Evolutionary conservation across 805 yeast genomes (phyloP).

Genomic region (Lachancea kluyveri): DNA sequence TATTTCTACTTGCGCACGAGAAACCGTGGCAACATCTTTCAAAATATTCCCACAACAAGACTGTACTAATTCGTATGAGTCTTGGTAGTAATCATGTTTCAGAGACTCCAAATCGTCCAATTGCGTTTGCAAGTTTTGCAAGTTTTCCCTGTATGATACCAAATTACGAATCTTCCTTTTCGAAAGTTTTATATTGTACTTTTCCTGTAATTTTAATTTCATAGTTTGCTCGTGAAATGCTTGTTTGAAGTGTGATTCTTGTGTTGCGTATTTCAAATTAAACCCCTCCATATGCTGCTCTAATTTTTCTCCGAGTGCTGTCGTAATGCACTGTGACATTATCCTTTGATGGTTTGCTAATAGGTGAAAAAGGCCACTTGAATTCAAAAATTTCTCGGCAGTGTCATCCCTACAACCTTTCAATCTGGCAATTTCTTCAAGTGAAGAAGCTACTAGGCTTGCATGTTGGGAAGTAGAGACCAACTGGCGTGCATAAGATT

Average conservation of each 20-base stretch:
- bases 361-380: slow-evolving; percentile 72
- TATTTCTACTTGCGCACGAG: slow-evolving; percentile 75
- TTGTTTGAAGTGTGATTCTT: slow-evolving; percentile 48
- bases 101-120: slow-evolving; percentile 73
- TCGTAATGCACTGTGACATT: slow-evolving; percentile 49
- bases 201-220: slow-evolving; percentile 53
- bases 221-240: slow-evolving; percentile 47
- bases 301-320: slow-evolving; percentile 52
- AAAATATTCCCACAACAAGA: slow-evolving; percentile 52
- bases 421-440: slow-evolving; percentile 57
- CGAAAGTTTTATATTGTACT: slow-evolving; percentile 51
- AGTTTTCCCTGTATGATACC: slow-evolving; percentile 57
- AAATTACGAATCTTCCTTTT: slow-evolving; percentile 59
- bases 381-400: slow-evolving; percentile 59
- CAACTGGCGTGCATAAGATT: slow-evolving; percentile 39
- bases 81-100: slow-evolving; percentile 68
- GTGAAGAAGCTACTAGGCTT: slow-evolving; percentile 61
- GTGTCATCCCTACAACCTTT: slow-evolving; percentile 51
- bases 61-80: slow-evolving; percentile 55
- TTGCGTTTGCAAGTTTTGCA: slow-evolving; percentile 62
- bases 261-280: slow-evolving; percentile 35
- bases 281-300: slow-evolving; percentile 39
- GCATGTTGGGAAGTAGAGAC: slow-evolving; percentile 44
- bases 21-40: slow-evolving; percentile 52
- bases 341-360: slow-evolving; percentile 74